phyloP scores from a whole-genome alignment of 169 alveolate species.

The Theileria equi region DNA sequence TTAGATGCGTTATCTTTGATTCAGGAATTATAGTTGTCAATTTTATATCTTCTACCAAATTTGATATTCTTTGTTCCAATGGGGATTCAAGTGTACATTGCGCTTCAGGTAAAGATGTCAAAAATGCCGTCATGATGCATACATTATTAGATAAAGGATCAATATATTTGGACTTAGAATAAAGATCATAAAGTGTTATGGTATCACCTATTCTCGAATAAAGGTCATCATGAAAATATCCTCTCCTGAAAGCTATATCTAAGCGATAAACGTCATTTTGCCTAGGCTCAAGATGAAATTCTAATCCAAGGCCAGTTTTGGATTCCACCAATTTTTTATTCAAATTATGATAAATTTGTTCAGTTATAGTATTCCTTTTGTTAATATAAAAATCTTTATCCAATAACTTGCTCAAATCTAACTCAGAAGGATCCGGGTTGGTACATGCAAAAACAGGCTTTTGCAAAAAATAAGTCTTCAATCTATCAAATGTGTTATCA shows the following conservation, averaged over 20 bases:
- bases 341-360: slow-evolving; percentile 68
- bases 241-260: slow-evolving; percentile 77
- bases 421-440: slow-evolving; percentile 70
- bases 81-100: not conserved
- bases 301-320: slow-evolving; percentile 66
- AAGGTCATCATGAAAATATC: slow-evolving; percentile 67
- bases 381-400: slow-evolving; percentile 72
- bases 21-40: slow-evolving; percentile 20
- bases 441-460: slow-evolving; percentile 59
- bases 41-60: slow-evolving; percentile 17
- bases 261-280: slow-evolving; percentile 59
- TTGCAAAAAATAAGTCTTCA: slow-evolving; percentile 76
- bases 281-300: slow-evolving; percentile 59
- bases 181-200: slow-evolving; percentile 75
- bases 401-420: slow-evolving; percentile 61
- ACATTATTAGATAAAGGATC: slow-evolving; percentile 77
- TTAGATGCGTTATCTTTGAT: not conserved
- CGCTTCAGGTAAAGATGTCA: slow-evolving; percentile 52
- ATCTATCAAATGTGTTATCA: slow-evolving; percentile 66
- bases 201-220: slow-evolving; percentile 77
- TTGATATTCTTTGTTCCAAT: slow-evolving; percentile 31
- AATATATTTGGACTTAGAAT: slow-evolving; percentile 75
- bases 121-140: slow-evolving; percentile 60
- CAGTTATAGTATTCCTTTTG: slow-evolving; percentile 72
- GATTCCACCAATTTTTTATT: slow-evolving; percentile 66